Conservation (phyloP, 148 eudicot species). For the Cornus controversa region DNA sequence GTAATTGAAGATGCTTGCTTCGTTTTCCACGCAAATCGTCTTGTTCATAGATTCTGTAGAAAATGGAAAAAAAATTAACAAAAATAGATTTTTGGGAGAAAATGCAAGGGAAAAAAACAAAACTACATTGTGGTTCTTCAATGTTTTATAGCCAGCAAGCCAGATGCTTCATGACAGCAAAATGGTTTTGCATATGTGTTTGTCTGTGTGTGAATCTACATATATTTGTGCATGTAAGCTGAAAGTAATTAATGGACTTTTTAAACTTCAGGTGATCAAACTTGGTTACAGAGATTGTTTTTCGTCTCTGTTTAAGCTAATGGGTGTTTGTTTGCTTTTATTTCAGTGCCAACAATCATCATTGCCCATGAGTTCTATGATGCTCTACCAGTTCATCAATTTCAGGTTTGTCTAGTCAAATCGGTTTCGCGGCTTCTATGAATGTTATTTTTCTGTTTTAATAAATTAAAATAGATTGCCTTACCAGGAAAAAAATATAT, state of each 20-base stretch:
- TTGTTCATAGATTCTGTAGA: background rate
- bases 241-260: background rate
- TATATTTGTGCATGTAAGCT: background rate
- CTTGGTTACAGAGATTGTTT: background rate
- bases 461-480: no score
- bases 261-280: no score
- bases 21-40: background rate
- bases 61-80: no score
- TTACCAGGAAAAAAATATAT: no score
- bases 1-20: no score
- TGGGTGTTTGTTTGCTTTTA: slow-evolving; percentile 10
- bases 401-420: slow-evolving; percentile 60
- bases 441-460: background rate
- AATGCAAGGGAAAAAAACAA: background rate
- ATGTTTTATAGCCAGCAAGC: background rate
- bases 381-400: slow-evolving; percentile 94
- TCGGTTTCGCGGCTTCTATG: background rate
- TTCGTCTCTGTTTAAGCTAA: background rate
- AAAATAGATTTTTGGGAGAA: background rate
- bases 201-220: no score
- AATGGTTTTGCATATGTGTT: background rate
- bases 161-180: background rate
- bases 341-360: slow-evolving; percentile 79
- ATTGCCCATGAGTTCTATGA: slow-evolving; percentile 94
- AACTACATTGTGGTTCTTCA: background rate